These are phyloP conservation scores for Ganoderma boninense DNA, from an alignment of 1,284 basidiomycete species.

Conservation along the genomic window DNA sequence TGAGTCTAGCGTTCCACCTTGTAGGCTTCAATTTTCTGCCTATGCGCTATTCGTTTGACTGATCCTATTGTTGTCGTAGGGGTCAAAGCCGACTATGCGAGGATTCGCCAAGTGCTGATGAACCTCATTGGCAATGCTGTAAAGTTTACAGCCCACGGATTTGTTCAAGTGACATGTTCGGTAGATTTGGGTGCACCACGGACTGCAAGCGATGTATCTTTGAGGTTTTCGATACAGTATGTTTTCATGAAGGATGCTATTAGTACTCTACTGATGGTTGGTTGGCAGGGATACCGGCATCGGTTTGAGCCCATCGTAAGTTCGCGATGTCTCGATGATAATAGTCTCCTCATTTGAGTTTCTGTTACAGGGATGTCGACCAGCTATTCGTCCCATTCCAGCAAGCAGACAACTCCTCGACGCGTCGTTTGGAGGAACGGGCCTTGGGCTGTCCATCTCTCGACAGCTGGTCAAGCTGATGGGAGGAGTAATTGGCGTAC, in stretches of 20 bases:
- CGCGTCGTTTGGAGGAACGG: constrained; percentile 73
- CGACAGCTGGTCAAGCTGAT: constrained; percentile 77
- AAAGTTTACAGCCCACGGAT: constrained; percentile 72
- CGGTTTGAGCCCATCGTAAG: constrained; percentile 59
- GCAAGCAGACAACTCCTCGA: constrained; percentile 79
- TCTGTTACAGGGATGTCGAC: constrained; percentile 57
- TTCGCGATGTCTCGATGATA: not conserved
- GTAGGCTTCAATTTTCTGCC: constrained; percentile 44
- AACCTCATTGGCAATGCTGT: constrained; percentile 80
- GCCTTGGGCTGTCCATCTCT: constrained; percentile 77
- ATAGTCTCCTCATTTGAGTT: constrained; percentile 2
- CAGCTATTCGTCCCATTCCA: constrained; percentile 76
- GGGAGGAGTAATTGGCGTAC: constrained; percentile 73
- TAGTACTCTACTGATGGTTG: not conserved
- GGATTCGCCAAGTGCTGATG: constrained; percentile 79
- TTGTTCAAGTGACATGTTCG: constrained; percentile 66
- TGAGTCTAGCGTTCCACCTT: constrained; percentile 66
- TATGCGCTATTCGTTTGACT: not conserved
- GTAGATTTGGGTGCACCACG: constrained; percentile 51
- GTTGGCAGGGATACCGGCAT: constrained; percentile 69
- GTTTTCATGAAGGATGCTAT: constrained; percentile 29
- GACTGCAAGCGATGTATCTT: constrained; percentile 52
- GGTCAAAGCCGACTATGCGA: constrained; percentile 76
- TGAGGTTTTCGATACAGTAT: constrained; percentile 74
- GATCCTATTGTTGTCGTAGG: constrained; percentile 45